A percentile compares a stretch with the other conserved stretches of the same genome.
Evolutionary conservation across 805 yeast species (phyloP).

Genomic region (Metschnikowia kofuensis): DNA sequence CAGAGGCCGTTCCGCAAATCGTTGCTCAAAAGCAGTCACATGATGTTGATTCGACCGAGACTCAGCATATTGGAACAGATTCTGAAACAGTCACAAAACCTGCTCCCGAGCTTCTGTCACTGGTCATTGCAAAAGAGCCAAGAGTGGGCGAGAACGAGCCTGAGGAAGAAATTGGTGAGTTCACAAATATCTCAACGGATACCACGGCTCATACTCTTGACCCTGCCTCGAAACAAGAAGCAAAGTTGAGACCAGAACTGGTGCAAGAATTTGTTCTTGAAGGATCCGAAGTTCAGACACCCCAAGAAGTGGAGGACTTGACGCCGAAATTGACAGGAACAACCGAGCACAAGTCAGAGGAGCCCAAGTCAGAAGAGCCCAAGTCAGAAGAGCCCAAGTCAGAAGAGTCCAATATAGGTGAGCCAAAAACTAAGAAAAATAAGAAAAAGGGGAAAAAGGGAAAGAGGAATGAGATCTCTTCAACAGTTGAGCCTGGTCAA

Average conservation of each 20-base stretch:
- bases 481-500: no score
- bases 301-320: not conserved
- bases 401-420: not conserved
- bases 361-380: no score
- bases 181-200: not conserved
- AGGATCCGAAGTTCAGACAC: no score
- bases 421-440: constrained; percentile 1
- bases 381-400: not conserved
- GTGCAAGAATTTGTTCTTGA: no score
- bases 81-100: not conserved
- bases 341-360: no score
- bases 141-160: not conserved
- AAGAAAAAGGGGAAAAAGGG: constrained; percentile 4
- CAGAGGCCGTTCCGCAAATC: not conserved
- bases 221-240: no score
- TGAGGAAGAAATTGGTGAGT: not conserved
- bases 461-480: not conserved
- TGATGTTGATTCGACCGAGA: no score
- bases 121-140: no score
- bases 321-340: not conserved
- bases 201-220: not conserved
- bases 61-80: no score
- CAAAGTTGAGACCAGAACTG: no score
- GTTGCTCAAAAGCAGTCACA: no score
- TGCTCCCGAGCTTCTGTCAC: no score